Conservation (phyloP, 441 rosid species). For the Euphorbia corollata region DNA sequence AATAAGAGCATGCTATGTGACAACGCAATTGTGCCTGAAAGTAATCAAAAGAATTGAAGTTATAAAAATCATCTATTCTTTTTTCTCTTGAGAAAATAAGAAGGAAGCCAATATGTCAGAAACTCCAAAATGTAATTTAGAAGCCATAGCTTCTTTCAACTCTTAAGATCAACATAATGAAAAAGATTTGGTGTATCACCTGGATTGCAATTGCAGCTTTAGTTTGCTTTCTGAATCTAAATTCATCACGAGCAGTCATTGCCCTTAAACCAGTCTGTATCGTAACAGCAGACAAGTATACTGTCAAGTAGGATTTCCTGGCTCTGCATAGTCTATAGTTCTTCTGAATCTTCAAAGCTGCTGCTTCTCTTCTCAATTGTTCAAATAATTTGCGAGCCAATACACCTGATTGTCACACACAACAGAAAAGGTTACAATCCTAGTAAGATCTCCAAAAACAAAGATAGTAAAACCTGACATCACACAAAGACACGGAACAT, state of each 20-base stretch:
- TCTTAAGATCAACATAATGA: slow-evolving; percentile 20
- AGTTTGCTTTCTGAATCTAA: slow-evolving; percentile 88
- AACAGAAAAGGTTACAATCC: slow-evolving; percentile 19
- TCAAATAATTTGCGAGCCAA: slow-evolving; percentile 77
- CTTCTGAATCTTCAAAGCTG: slow-evolving; percentile 86
- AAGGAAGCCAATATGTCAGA: slow-evolving; percentile 7
- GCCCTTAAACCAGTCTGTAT: slow-evolving; percentile 93
- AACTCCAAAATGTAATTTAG: slow-evolving; percentile 10
- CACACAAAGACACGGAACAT: background rate
- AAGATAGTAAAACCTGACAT: slow-evolving; percentile 1
- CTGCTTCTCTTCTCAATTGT: slow-evolving; percentile 76
- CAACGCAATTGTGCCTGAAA: slow-evolving; percentile 75
- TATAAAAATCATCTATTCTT: slow-evolving; percentile 3
- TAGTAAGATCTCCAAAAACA: slow-evolving; percentile 15
- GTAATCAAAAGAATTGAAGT: slow-evolving; percentile 19
- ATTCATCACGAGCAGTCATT: slow-evolving; percentile 93
- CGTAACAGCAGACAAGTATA: slow-evolving; percentile 52
- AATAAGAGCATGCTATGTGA: slow-evolving; percentile 58
- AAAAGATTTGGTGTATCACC: slow-evolving; percentile 40
- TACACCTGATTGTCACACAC: slow-evolving; percentile 48
- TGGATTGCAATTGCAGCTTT: slow-evolving; percentile 87
- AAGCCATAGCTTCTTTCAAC: slow-evolving; percentile 16
- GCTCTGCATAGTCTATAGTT: slow-evolving; percentile 62
- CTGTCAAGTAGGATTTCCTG: slow-evolving; percentile 54
- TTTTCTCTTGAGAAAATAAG: background rate